Conservation (phyloP, 306 rosid species). For the Erythrophleum fordii region DNA sequence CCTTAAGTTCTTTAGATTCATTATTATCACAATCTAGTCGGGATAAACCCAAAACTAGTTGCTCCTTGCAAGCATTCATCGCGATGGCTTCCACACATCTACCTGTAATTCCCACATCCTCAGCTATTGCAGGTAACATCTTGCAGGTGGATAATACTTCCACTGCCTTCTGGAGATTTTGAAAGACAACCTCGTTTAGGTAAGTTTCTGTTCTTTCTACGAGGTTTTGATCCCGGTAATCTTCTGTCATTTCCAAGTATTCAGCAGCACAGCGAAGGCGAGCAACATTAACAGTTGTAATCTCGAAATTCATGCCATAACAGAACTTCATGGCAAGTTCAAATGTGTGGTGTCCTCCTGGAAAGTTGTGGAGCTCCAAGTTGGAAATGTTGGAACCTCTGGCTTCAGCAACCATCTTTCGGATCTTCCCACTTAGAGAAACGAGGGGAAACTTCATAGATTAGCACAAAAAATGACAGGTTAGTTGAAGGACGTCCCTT, state of each 20-base stretch:
- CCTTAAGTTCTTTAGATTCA: slow-evolving; percentile 63
- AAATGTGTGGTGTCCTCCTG: slow-evolving; percentile 81
- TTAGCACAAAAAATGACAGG: slow-evolving; percentile 16
- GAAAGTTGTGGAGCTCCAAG: slow-evolving; percentile 72
- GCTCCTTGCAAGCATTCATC: slow-evolving; percentile 82
- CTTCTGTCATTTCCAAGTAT: slow-evolving; percentile 84
- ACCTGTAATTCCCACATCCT: slow-evolving; percentile 60
- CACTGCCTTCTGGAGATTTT: slow-evolving; percentile 69
- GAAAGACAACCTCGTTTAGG: slow-evolving; percentile 67
- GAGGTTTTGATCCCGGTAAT: slow-evolving; percentile 76
- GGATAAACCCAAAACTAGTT: slow-evolving; percentile 67
- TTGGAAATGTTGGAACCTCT: slow-evolving; percentile 57
- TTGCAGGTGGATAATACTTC: slow-evolving; percentile 75
- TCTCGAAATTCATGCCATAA: slow-evolving; percentile 87
- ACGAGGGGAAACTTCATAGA: slow-evolving; percentile 79
- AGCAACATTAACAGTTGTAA: slow-evolving; percentile 71
- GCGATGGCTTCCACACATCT: slow-evolving; percentile 89
- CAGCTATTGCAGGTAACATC: slow-evolving; percentile 58
- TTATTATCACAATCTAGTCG: slow-evolving; percentile 51
- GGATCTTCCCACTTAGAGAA: slow-evolving; percentile 82
- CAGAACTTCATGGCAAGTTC: slow-evolving; percentile 90
- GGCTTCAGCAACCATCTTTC: slow-evolving; percentile 80
- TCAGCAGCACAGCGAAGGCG: slow-evolving; percentile 77
- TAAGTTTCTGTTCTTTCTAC: slow-evolving; percentile 60
- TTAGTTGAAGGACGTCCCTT: slow-evolving; percentile 20